Base-by-base conservation (phyloP, 805 yeast genomes). In the Debaryomyces maramus region DNA sequence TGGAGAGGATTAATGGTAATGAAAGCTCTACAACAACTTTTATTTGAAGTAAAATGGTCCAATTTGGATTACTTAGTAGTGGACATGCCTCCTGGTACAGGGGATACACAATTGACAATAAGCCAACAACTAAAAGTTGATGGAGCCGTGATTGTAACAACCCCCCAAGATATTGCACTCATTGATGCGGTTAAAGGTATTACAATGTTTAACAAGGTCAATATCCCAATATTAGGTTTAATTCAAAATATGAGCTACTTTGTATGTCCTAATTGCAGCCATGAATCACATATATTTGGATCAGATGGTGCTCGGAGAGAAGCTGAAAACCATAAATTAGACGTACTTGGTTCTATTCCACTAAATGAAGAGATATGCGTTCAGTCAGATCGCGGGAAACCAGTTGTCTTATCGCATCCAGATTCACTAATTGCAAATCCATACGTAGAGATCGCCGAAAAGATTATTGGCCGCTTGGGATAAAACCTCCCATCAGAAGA, bases 31-130 rank as follows among this genome's bases (percentile, higher is more conserved):
- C 88, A 88, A 50, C 96, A 88, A 53, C 69, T 88, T n/a, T 56
- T 88, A 7, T 88, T 83, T 51, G 95, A 88, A 39, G 95, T 88
- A 1, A 76, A 80, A 32, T 88, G 96, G 96, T 55, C 67, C 6
- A 55, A 59, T 4, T 56, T 87, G 32, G 95, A 88, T 55, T 72
- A 80, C 16, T 64, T 88, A 34, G 83, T 88, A 1, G 67, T 88
- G 8, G 96, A 88, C 51, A 76, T 88, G 85, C 96, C 96, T 0
- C 96, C 96, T 0, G 96, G 96, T 2, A 88, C 96, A 0, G 96
- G 96, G 14, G 96, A 88, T 56, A 82, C 86, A 0, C 96, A 88
- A 53, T 68, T 88, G 39, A 84, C 95, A 0, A 70, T 88, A n/a
- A 81, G 88, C 19, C 96, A 88, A 59, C 84, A 81, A 51, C 58